Percentiles rank a stretch among this genome's conserved stretches.
Conservation (phyloP, 441 rosid species). For the Populus hybrid region DNA sequence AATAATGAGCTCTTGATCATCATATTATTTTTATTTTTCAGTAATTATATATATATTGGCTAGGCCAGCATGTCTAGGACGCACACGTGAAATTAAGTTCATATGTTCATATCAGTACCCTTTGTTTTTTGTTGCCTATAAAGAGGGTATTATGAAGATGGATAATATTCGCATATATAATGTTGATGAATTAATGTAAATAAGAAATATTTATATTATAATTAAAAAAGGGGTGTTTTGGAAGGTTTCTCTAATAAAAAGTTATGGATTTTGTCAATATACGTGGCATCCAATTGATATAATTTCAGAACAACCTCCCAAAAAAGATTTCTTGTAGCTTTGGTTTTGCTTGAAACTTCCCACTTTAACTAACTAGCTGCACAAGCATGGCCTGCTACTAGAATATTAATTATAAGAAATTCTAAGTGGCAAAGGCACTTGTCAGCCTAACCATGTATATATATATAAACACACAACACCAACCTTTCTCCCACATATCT, state of each 20-base stretch:
- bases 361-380: conserved; percentile 32
- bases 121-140: neutral
- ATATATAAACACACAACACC: conserved; percentile 18
- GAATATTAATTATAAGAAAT: conserved; percentile 28
- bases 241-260: conserved; percentile 33
- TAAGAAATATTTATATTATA: neutral
- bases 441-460: neutral
- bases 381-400: conserved; percentile 22
- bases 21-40: neutral
- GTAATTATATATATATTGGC: neutral
- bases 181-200: neutral
- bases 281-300: conserved; percentile 16
- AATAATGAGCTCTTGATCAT: neutral
- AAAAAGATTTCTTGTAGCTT: conserved; percentile 46
- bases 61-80: neutral
- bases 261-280: conserved; percentile 32
- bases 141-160: neutral
- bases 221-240: conserved; percentile 44
- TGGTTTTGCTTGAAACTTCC: conserved; percentile 45
- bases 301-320: conserved; percentile 12
- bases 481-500: conserved; percentile 24
- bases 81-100: too few species aligned
- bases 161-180: too few species aligned
- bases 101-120: neutral
- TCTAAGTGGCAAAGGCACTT: conserved; percentile 25